Evolutionary conservation across 495 filamentous ascomycete species (phyloP), one percentile per base, ranked within the genome.

Genomic region (Extremus antarcticus): DNA sequence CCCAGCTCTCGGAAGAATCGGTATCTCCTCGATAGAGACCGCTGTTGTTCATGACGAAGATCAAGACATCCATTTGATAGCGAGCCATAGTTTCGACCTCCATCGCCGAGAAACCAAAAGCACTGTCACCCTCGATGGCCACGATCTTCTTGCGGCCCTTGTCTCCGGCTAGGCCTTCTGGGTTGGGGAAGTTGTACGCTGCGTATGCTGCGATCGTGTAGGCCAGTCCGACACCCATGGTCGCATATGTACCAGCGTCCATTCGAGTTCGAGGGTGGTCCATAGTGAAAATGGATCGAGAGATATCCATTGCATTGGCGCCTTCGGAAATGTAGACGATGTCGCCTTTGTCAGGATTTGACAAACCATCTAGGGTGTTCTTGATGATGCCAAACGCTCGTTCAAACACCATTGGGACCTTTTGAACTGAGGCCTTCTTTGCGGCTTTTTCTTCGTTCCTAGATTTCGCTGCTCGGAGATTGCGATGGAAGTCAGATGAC

Each of bases 301-400:
- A 78, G 41, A 84, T 83, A 59, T 83, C 79, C 82, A 84, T 83
- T 16, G 80, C 82, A 65, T 84, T 84, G 22, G 81, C 80, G 43
- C 81, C 81, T 68, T 85, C 81, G 1, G 79, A 82, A 51, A 84
- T 69, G 56, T 83, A 83, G 17, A 84, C 76, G 23, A 83, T 73
- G 51, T 69, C 64, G 10, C 79, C 79, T 8, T 74, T 66, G 19
- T 74, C 68, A 0, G 67, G 64, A 4, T 65, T 73, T 2, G 66
- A 68, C 40, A 72, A 62, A 19, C n/a, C 45, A 59, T 71, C 72
- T 35, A 74, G 69, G 7, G 73, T 71, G 0, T 63, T 52, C 46
- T 78, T 76, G 63, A 85, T 78, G 52, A 78, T 66, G 21, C 77
- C 67, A 65, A 80, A 83, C 16, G 74, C 73, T 22, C 72, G 72